Conservation (phyloP, 2,329 filamentous ascomycete genomes). For the Paecilomyces niveus region DNA sequence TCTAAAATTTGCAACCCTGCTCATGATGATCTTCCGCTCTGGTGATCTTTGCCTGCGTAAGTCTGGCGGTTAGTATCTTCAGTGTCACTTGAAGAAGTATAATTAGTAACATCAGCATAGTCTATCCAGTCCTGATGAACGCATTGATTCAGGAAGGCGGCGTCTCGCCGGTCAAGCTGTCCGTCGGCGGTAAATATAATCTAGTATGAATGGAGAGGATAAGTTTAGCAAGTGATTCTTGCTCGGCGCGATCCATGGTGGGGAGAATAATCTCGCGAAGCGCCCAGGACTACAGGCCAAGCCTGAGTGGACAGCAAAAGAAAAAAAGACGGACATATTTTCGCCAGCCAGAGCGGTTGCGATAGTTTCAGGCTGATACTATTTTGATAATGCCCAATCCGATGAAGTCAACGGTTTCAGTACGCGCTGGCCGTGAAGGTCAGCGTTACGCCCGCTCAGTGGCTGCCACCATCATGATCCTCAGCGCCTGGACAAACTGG, state of each 20-base stretch:
- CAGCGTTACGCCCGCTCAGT: slow-evolving; percentile 17
- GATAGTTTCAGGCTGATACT: slow-evolving; percentile 13
- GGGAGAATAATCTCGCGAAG: background rate
- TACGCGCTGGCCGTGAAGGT: slow-evolving; percentile 18
- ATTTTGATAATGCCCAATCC: slow-evolving; percentile 18
- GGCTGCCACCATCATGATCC: slow-evolving; percentile 7
- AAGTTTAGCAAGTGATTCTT: background rate
- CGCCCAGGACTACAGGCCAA: background rate
- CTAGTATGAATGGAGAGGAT: background rate
- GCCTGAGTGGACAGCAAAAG: background rate
- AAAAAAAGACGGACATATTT: slow-evolving; percentile 5
- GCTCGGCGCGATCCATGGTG: background rate
- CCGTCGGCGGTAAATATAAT: slow-evolving; percentile 4
- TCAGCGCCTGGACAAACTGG: background rate
- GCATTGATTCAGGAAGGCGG: background rate
- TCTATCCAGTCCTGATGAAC: background rate
- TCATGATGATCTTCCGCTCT: slow-evolving; percentile 8
- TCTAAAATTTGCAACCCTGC: slow-evolving; percentile 31
- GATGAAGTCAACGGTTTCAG: slow-evolving; percentile 10
- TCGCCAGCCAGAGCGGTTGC: slow-evolving; percentile 3
- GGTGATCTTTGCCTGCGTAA: slow-evolving; percentile 12
- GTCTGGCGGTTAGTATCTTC: background rate
- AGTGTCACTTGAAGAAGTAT: slow-evolving; percentile 13
- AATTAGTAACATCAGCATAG: slow-evolving; percentile 16
- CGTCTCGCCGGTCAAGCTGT: background rate